Evolutionary conservation across 2,329 filamentous ascomycete species (phyloP), one percentile per base, ranked within the genome.

Genomic region (Biscogniauxia sp.): DNA sequence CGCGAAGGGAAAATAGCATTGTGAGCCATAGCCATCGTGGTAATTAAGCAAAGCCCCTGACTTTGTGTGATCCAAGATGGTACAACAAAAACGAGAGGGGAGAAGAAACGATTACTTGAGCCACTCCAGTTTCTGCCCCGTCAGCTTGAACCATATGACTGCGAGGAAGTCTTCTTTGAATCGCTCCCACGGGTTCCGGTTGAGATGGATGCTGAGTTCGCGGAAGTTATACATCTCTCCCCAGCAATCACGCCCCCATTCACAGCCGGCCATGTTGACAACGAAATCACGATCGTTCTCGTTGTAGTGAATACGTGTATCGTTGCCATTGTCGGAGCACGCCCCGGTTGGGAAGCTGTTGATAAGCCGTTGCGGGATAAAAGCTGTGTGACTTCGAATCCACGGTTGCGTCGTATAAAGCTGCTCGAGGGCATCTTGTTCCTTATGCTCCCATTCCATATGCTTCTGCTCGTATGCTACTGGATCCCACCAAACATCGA

Each of bases 391-490:
- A 59, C 91, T 88, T 61, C 95, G 88, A 57, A 98, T 87, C 93
- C 95, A 99, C 0, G 95, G 92, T 74, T 98, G 94, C 58, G 89
- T 90, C 60, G 83, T 85, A 78, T 99, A 99, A 64, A 99, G 82
- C 77, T 96, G 90, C 78, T 97, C 93, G 51, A 99, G 80, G 1
- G 93, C 92, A 73, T 98, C 93, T 77, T 99, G 95, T 76, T 99
- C 95, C 75, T 98, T 98, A 81, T 99, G 95, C 72, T 95, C 93
- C 95, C 95, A 99, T 64, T 95, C 86, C 93, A 97, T 97, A 75
- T 99, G 95, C 74, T 93, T 96, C 78, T 99, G 95, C 78, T 99
- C 95, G 75, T 99, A 99, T 60, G 90, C 87, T 28, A 98, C 93
- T 0, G 95, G 95, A 71, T 99, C 95, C 95, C 95, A 99, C 95